Evolutionary conservation across 2,329 filamentous ascomycete species (phyloP).

Genomic region (Alternaria longipes): DNA sequence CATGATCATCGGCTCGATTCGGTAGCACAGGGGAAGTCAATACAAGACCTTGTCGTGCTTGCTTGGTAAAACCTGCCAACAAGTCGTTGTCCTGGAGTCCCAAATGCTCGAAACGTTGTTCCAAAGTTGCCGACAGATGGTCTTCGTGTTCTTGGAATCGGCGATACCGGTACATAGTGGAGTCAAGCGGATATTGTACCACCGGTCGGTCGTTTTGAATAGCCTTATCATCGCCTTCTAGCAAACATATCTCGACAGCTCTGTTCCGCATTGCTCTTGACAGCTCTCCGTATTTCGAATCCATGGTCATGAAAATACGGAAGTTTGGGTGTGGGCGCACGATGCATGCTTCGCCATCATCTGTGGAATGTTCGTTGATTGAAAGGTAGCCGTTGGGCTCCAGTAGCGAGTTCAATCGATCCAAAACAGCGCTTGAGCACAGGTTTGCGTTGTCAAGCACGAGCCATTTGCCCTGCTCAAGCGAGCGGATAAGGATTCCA

Average conservation of each 20-base stretch:
- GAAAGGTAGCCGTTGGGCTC: constrained; percentile 88
- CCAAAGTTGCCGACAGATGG: constrained; percentile 17
- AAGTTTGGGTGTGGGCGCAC: constrained; percentile 87
- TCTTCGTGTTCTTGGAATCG: constrained; percentile 30
- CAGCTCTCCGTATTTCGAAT: constrained; percentile 89
- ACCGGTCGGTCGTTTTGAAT: neutral
- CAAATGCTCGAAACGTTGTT: constrained; percentile 49
- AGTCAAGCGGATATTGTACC: constrained; percentile 49
- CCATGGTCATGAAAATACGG: constrained; percentile 91
- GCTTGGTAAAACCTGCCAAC: constrained; percentile 43
- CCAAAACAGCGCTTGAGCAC: constrained; percentile 92
- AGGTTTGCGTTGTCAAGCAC: constrained; percentile 97
- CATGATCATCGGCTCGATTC: constrained; percentile 8
- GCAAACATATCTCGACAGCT: constrained; percentile 85
- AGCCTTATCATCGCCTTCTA: constrained; percentile 27
- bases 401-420: constrained; percentile 91
- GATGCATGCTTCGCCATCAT: constrained; percentile 80
- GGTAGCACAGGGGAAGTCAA: neutral
- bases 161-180: constrained; percentile 51
- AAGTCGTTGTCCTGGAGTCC: constrained; percentile 41
- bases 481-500: constrained; percentile 86
- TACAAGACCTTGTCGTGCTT: constrained; percentile 30
- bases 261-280: constrained; percentile 97
- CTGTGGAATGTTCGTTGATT: constrained; percentile 90
- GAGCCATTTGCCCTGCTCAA: constrained; percentile 88